Conservation (phyloP, 306 rosid genomes). For the Sophora flavescens region DNA sequence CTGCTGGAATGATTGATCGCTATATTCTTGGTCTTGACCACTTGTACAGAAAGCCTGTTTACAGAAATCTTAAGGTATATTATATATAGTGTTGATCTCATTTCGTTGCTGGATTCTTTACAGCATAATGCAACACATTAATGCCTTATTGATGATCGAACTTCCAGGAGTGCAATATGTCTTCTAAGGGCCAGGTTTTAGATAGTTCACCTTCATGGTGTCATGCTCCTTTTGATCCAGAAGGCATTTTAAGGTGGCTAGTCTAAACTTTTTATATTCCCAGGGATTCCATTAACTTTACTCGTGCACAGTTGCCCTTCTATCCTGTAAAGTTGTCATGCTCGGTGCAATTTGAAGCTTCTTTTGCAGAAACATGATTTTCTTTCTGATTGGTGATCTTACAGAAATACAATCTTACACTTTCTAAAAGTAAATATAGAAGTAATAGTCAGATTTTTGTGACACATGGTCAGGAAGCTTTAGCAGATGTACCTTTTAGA, state of each 20-base stretch:
- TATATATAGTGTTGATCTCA: constrained; percentile 7
- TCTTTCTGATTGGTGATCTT: constrained; percentile 20
- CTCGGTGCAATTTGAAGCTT: constrained; percentile 18
- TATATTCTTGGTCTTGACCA: constrained; percentile 76
- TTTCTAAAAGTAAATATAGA: background rate
- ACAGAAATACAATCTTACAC: background rate
- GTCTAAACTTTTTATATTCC: constrained; percentile 41
- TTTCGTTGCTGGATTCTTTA: constrained; percentile 36
- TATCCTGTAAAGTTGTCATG: constrained; percentile 22
- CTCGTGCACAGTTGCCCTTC: constrained; percentile 24
- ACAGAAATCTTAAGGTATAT: constrained; percentile 84
- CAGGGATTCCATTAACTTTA: constrained; percentile 1
- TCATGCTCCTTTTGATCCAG: constrained; percentile 92
- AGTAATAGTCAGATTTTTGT: background rate
- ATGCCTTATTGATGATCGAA: constrained; percentile 47
- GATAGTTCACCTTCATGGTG: constrained; percentile 90
- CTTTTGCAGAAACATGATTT: constrained; percentile 6
- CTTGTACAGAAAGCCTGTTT: constrained; percentile 80
- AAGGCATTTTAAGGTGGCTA: constrained; percentile 87
- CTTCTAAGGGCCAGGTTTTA: constrained; percentile 62
- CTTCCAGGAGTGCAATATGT: constrained; percentile 80
- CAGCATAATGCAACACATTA: constrained; percentile 23
- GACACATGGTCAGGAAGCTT: background rate
- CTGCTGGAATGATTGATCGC: constrained; percentile 95
- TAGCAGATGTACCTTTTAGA: background rate